Conservation (phyloP, 768 basidiomycete genomes). For the Leccinum disarticulatum region DNA sequence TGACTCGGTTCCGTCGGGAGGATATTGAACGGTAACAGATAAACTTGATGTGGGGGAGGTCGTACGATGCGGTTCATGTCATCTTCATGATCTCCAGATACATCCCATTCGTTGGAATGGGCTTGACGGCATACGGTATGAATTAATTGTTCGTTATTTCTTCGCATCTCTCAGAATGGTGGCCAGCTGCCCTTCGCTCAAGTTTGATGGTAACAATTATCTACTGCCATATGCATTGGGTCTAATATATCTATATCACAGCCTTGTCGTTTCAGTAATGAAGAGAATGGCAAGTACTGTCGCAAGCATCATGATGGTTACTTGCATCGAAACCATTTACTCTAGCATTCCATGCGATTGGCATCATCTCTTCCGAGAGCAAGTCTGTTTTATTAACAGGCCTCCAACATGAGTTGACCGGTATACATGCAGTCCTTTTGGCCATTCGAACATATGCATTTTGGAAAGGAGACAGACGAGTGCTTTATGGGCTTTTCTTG, state of each 20-base stretch:
- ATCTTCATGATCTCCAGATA: conserved; percentile 1
- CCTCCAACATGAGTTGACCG: neutral
- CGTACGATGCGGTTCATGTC: neutral
- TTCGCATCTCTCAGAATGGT: neutral
- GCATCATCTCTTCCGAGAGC: neutral
- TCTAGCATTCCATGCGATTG: neutral
- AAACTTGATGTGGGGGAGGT: neutral
- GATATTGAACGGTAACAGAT: neutral
- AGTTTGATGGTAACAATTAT: neutral
- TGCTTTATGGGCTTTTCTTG: neutral
- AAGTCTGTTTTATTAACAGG: neutral
- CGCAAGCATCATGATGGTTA: neutral
- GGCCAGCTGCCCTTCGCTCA: neutral
- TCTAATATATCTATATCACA: neutral
- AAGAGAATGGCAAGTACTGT: neutral
- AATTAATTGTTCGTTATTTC: neutral
- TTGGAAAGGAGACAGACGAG: neutral
- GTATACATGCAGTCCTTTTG: neutral
- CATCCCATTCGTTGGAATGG: neutral
- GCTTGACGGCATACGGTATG: neutral
- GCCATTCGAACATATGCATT: neutral
- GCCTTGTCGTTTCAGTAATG: neutral
- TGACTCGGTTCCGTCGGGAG: neutral
- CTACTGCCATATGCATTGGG: neutral
- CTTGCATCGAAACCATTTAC: neutral